Percentiles rank a stretch among this genome's conserved stretches.
Evolutionary conservation across 2,329 filamentous ascomycete species (phyloP).

Genomic region (Phyllosticta citrichinensis): DNA sequence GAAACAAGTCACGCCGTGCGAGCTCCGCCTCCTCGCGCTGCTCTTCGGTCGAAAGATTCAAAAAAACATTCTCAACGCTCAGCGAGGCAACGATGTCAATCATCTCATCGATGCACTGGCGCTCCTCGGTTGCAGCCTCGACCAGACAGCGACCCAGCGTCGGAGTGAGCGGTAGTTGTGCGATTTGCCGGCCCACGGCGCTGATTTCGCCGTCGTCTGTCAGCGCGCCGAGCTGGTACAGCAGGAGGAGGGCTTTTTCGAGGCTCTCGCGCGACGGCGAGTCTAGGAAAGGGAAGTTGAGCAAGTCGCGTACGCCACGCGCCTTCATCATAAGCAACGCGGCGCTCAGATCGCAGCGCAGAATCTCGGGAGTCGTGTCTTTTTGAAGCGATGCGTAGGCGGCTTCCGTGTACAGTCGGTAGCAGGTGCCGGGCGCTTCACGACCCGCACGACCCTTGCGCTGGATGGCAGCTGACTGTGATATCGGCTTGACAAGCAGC

Average conservation of each 20-base stretch:
- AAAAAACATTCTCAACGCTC: slow-evolving; percentile 55
- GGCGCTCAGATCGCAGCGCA: slow-evolving; percentile 78
- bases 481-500: slow-evolving; percentile 80
- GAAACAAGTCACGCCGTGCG: slow-evolving; percentile 46
- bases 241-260: slow-evolving; percentile 69
- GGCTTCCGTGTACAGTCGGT: slow-evolving; percentile 73
- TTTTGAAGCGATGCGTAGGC: slow-evolving; percentile 62
- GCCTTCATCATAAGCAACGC: slow-evolving; percentile 91
- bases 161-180: slow-evolving; percentile 72
- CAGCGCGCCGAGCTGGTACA: slow-evolving; percentile 70
- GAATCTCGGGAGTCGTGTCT: slow-evolving; percentile 75
- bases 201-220: slow-evolving; percentile 65
- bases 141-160: slow-evolving; percentile 73
- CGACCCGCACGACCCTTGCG: slow-evolving; percentile 84
- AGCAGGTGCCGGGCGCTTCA: slow-evolving; percentile 85
- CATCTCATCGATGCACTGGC: slow-evolving; percentile 65
- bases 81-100: slow-evolving; percentile 71
- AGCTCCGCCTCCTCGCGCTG: slow-evolving; percentile 48
- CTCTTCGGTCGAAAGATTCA: slow-evolving; percentile 50
- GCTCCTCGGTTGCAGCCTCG: slow-evolving; percentile 60
- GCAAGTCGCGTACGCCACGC: slow-evolving; percentile 70
- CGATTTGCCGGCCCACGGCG: slow-evolving; percentile 62
- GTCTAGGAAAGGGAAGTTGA: slow-evolving; percentile 78
- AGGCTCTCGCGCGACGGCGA: slow-evolving; percentile 67
- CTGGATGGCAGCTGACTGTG: slow-evolving; percentile 86